Evolutionary conservation across 371 early-diverging fungal species (phyloP).

Genomic region (Lichtheimia hyalospora): DNA sequence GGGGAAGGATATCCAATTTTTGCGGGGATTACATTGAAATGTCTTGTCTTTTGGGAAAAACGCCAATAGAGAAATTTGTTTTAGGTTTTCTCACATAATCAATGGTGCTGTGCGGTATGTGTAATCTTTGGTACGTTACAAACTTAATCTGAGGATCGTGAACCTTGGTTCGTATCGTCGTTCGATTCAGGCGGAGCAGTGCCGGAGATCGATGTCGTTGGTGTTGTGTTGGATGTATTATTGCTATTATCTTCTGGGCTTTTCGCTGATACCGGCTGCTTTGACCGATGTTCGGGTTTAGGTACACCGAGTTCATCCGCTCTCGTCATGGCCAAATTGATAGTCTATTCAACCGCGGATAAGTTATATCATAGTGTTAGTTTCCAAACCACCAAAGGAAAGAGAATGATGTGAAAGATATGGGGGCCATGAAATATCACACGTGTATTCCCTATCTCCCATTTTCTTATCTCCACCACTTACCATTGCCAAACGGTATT

Average conservation of each 20-base stretch:
- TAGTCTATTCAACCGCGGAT: constrained; percentile 18
- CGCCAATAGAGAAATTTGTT: too few relatives aligned
- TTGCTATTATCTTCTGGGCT: not conserved
- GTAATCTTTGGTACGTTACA: not conserved
- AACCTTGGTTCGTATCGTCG: not conserved
- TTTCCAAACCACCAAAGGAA: not conserved
- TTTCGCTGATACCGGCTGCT: not conserved
- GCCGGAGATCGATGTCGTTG: not conserved
- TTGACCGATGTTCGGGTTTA: constrained; percentile 11
- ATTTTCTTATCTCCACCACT: constrained; percentile 11
- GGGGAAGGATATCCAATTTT: too few relatives aligned
- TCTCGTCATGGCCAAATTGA: constrained; percentile 44
- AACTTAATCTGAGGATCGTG: constrained; percentile 3
- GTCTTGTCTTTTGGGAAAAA: too few relatives aligned
- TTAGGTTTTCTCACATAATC: not conserved
- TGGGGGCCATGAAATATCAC: not conserved
- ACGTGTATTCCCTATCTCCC: not conserved
- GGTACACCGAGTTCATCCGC: constrained; percentile 38
- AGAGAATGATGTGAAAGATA: not conserved
- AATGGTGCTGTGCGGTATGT: too few relatives aligned
- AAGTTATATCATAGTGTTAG: constrained; percentile 1
- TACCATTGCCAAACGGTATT: constrained; percentile 48
- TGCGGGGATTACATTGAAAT: too few relatives aligned
- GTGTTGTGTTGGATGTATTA: not conserved
- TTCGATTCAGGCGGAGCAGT: not conserved